These are phyloP conservation scores for Artemisia tridentata DNA, from an alignment of 129 eudicot species.

Conservation along the genomic window DNA sequence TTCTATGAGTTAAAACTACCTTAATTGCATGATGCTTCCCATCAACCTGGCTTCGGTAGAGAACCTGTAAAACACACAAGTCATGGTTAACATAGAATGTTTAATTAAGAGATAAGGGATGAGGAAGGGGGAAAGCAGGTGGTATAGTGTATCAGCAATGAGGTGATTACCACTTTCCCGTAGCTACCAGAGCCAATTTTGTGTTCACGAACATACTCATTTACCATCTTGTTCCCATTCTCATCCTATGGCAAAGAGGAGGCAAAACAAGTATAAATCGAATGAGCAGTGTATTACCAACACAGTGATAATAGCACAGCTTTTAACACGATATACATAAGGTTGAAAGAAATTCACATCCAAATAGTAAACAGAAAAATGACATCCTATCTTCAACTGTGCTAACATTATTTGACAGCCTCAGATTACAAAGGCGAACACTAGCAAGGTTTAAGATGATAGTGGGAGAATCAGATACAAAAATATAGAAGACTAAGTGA, in stretches of 20 bases:
- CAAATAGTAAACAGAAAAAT: not conserved
- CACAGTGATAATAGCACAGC: no score
- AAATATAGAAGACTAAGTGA: no score
- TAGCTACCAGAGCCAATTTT: constrained; percentile 96
- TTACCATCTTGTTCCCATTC: constrained; percentile 83
- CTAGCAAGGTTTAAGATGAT: not conserved
- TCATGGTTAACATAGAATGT: constrained; percentile 5
- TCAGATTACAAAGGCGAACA: constrained; percentile 1
- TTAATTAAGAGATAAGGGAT: not conserved
- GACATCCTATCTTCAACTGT: constrained; percentile 4
- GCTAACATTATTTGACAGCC: not conserved
- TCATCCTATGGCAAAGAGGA: no score
- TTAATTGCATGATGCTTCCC: constrained; percentile 93
- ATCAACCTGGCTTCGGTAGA: constrained; percentile 69
- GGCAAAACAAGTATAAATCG: no score
- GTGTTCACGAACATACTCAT: constrained; percentile 69
- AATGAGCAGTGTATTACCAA: no score
- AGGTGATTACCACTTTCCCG: constrained; percentile 82
- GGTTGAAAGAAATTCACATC: no score
- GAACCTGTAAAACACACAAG: constrained; percentile 60
- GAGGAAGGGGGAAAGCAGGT: not conserved
- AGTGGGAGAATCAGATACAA: not conserved
- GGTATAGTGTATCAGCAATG: constrained; percentile 13
- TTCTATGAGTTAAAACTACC: no score
- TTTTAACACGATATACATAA: no score